Evolutionary conservation across 1,284 basidiomycete genomes (phyloP), one percentile per base, ranked within the genome.

Genomic region (Ganoderma lingzhi): DNA sequence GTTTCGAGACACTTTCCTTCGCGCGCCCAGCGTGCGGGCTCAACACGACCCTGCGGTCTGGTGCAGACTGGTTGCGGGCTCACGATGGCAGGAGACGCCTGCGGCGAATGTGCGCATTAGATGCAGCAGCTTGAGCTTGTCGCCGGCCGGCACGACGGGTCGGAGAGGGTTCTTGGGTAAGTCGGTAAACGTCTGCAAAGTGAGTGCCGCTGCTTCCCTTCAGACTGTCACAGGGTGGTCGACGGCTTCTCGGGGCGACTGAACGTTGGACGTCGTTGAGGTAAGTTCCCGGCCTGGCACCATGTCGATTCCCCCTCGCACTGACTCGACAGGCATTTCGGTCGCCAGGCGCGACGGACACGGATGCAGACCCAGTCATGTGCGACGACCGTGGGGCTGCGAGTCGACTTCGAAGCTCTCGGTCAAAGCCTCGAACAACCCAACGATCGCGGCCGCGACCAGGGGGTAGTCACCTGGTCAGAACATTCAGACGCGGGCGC

Each of bases 381-480:
- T 56, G 65, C 68, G 66, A 70, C 61, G 59, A 41, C 64, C 66
- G 71, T 70, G 71, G 71, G 60, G 23, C 56, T 30, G 48, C 44
- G n/a, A 48, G 32, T 32, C 42, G 63, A 44, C 45, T 30, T 48
- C 44, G 45, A 55, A n/a, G 35, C 17, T 17, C 23, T 23, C 14
- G 12, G 4, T 53, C 48, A 28, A 28, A 14, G 48, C 48, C 19
- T 39, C 63, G 35, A 51, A 35, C 23, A 23, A 42, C 12, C 23
- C 62, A 48, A 32, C 23, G 48, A 53, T 55, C 63, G 8, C 32
- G 17, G 35, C 28, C 28, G 4, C 30, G n/a, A 8, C 23, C 23
- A 23, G 9, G 32, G 28, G 15, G 32, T 6, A 30, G 10, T 58
- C 56, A 32, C 35, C 56, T 59, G 56, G 23, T 23, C 23, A 23